A percentile compares a stretch with the other conserved stretches of the same genome.
These are phyloP conservation scores for Emergomyces africanus DNA, from an alignment of 2,329 filamentous ascomycete genomes.

Conservation along the genomic window DNA sequence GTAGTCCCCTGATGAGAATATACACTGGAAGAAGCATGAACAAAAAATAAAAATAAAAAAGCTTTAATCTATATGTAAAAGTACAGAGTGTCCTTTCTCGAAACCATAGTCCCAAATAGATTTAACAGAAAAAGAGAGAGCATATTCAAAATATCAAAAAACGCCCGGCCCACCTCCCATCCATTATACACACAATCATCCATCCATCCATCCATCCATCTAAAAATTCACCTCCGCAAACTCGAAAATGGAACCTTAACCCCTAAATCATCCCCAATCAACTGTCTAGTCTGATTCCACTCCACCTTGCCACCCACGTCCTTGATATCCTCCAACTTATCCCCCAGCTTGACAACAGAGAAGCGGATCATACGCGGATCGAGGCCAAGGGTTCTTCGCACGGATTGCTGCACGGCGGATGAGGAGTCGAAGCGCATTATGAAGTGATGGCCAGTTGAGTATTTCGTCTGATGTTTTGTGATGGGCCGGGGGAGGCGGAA, in stretches of 20 bases:
- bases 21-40: not conserved
- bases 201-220: not conserved
- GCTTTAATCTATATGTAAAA: not conserved
- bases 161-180: not conserved
- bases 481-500: conserved; percentile 73
- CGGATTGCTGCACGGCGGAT: conserved; percentile 56
- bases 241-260: not conserved
- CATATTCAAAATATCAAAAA: not conserved
- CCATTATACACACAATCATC: not conserved
- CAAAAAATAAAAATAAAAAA: not conserved
- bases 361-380: conserved; percentile 87
- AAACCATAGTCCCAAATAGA: not conserved
- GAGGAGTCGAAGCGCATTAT: conserved; percentile 90
- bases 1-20: not conserved
- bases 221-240: not conserved
- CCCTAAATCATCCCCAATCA: conserved; percentile 7
- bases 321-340: conserved; percentile 49
- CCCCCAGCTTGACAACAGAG: conserved; percentile 73
- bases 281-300: conserved; percentile 33
- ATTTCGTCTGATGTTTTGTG: conserved; percentile 67
- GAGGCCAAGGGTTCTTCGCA: conserved; percentile 62
- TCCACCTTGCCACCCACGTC: conserved; percentile 43
- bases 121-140: not conserved
- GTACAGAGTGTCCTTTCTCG: not conserved
- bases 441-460: conserved; percentile 89